These are phyloP conservation scores for Typha latifolia DNA, from an alignment of 176 grass and related monocot species.

Conservation along the genomic window DNA sequence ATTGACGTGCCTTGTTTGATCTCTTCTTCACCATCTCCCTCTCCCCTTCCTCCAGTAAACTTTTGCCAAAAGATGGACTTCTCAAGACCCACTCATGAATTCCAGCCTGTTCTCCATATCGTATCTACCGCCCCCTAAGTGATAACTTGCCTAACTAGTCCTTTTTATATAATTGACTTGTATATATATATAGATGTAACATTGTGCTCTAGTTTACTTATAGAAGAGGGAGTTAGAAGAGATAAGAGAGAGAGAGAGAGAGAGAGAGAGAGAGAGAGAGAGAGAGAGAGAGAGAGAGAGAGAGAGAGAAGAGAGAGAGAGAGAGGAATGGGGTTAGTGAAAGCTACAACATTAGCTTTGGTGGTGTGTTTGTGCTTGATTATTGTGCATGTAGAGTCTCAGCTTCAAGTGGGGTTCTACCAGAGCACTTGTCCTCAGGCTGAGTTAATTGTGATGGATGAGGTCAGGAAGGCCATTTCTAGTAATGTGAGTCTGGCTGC, in stretches of 20 bases:
- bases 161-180: too few relatives aligned
- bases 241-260: conserved; percentile 3
- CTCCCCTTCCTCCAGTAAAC: too few relatives aligned
- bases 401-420: conserved; percentile 34
- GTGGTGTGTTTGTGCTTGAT: conserved; percentile 5
- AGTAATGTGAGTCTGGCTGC: conserved; percentile 36
- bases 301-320: neutral
- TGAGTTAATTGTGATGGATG: conserved; percentile 27
- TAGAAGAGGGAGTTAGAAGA: neutral
- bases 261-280: neutral
- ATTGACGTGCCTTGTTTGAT: too few relatives aligned
- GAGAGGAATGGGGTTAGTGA: conserved; percentile 5
- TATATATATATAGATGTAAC: too few relatives aligned
- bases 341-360: neutral
- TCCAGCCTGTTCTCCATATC: too few relatives aligned
- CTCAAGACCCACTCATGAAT: too few relatives aligned
- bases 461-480: conserved; percentile 16
- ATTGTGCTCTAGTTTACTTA: too few relatives aligned
- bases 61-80: too few relatives aligned
- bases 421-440: conserved; percentile 29
- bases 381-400: conserved; percentile 6
- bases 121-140: too few relatives aligned
- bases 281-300: conserved; percentile 2
- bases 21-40: too few relatives aligned
- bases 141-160: too few relatives aligned